A percentile compares a stretch with the other conserved stretches of the same genome.
Evolutionary conservation across 257 asterid genomes (phyloP).

Genomic region (Echites panduratus): DNA sequence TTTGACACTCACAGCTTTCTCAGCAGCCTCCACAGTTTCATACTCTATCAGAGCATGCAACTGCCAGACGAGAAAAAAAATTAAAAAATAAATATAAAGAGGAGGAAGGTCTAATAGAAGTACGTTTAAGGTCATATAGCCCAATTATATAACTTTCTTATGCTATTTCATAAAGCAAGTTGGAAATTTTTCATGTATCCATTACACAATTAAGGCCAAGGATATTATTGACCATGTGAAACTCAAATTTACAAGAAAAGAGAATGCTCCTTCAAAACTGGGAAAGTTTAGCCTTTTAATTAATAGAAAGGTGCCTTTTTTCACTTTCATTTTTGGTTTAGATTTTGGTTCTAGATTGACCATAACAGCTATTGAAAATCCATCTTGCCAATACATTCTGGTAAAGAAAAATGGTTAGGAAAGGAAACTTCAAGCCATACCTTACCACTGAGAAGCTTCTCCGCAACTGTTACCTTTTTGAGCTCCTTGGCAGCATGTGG

Average conservation of each 20-base stretch:
- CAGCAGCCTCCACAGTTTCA: constrained; percentile 74
- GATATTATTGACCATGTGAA: background rate
- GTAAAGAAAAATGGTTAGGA: background rate
- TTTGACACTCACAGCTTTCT: constrained; percentile 78
- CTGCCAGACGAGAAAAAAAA: constrained; percentile 29
- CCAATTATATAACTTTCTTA: background rate
- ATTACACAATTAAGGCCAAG: background rate
- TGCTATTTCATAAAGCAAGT: background rate
- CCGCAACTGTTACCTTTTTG: constrained; percentile 61
- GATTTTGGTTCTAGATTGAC: background rate
- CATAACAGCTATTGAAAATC: background rate
- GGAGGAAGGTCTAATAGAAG: background rate
- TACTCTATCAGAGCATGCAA: constrained; percentile 85
- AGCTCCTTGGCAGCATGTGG: constrained; percentile 66
- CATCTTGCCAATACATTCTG: background rate
- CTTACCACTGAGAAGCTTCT: constrained; percentile 86
- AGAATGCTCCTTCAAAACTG: background rate
- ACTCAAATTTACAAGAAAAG: background rate
- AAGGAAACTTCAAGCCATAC: constrained; percentile 31
- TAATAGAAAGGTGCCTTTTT: background rate
- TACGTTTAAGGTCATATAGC: background rate
- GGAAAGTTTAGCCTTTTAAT: background rate
- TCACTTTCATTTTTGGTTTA: background rate
- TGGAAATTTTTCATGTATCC: background rate
- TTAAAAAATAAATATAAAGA: background rate